phyloP scores from a whole-genome alignment of 306 rosid genomes.

The Cucumis melo region DNA sequence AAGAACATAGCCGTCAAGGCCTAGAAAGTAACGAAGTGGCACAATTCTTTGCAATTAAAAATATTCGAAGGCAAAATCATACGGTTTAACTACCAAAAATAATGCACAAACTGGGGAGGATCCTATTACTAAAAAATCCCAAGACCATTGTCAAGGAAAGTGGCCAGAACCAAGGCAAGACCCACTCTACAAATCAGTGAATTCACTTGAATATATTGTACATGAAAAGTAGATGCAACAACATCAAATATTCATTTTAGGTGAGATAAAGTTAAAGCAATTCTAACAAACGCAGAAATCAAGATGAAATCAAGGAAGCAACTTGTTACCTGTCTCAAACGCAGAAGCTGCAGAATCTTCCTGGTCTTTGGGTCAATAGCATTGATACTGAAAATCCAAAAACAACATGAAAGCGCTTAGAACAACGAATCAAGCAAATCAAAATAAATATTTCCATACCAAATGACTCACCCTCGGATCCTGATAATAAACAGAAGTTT shows the following conservation, averaged over 20 bases:
- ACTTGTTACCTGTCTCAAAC: constrained; percentile 61
- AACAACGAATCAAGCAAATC: neutral
- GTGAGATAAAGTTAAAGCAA: neutral
- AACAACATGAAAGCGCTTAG: neutral
- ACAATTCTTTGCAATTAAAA: neutral
- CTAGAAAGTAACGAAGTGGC: neutral
- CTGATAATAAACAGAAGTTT: constrained; percentile 70
- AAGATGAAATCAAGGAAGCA: neutral
- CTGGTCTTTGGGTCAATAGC: constrained; percentile 82
- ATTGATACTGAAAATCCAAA: constrained; percentile 48
- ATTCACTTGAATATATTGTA: neutral
- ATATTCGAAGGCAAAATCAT: neutral
- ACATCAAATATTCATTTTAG: neutral
- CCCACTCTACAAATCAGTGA: neutral
- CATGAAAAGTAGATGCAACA: neutral
- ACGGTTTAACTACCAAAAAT: neutral
- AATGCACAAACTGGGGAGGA: neutral
- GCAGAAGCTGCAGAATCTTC: constrained; percentile 70
- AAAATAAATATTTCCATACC: neutral
- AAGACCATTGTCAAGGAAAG: neutral
- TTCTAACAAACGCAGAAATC: too few species aligned
- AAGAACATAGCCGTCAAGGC: neutral
- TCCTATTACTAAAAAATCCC: neutral
- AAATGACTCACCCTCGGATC: constrained; percentile 61
- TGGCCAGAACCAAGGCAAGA: neutral